Evolutionary conservation across 1,139 yeast species (phyloP), one percentile per base, ranked within the genome.

Genomic region (Hansenula anomala): DNA sequence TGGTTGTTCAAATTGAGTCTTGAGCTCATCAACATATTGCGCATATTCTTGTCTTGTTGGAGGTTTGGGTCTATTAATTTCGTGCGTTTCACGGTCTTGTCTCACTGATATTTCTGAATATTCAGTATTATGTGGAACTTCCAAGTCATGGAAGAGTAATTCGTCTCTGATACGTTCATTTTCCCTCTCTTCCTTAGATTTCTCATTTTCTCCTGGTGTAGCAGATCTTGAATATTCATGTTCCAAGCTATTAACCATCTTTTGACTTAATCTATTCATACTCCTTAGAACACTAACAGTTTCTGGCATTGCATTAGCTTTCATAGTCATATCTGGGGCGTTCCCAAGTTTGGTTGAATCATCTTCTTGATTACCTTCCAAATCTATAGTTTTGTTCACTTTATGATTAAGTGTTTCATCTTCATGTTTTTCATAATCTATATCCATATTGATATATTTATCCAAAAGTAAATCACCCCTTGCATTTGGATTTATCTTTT

Each of bases 281-380:
- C 95, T 87, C 49, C 83, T 74, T 67, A 92, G 72, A 28, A 89
- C 79, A 12, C 86, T 78, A 17, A 87, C 71, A 59, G 85, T 71
- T 47, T 82, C 88, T 28, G 76, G 77, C 19, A 87, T 69, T 0
- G 66, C 61, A 38, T 65, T 60, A 42, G 74, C 77, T 45, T 83
- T 75, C 97, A 90, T 90, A 9, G 97, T 90, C 43, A 86, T 67
- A 60, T 90, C 97, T 0, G 97, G 96, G 29, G 73, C 68, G 55
- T 88, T 87, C 0, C 97, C 97, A 40, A 75, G 61, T 47, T 70
- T 76, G 40, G 81, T 82, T 0, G 96, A 75, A 58, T 86, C 87
- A 57, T 90, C 95, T 40, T 81, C 85, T 43, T 75, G 76, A 56
- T 92, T 92, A 2, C 89, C 97, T 37, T 72, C 76, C 25, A 92